Base-by-base conservation (phyloP, 2,329 filamentous ascomycete genomes). In the Phoma sp. region DNA sequence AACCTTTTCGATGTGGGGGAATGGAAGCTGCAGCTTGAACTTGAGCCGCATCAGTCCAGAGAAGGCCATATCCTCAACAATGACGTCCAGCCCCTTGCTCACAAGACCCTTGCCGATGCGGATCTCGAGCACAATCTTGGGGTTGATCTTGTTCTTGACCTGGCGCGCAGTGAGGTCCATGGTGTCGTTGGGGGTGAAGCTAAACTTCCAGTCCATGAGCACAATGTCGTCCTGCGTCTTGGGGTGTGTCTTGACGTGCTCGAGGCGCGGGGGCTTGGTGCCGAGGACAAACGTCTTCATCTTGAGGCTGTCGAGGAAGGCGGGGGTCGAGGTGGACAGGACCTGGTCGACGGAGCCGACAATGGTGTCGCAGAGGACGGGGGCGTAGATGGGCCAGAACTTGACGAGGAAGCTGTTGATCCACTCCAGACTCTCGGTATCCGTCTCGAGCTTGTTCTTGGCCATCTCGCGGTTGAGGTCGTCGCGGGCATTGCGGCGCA, bases 161-260 rank as follows among this genome's bases (percentile, higher is more conserved):
- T 99, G 95, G 56, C 89, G 87, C 2, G 88, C 82, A 2, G 95
- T 99, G 84, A 99, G 86, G 75, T 99, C 95, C 62, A 90, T 87
- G 2, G 86, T 90, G 75, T 99, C 96, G 64, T 95, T 98, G 28
- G 95, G 95, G 0, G 91, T 98, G 79, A 99, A 99, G 82, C 93
- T 98, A 77, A 99, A 99, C 70, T 96, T 96, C 95, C 95, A 99
- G 74, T 99, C 95, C 95, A 99, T 99, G 69, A 98, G 85, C 34
- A 99, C 92, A 53, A 93, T 88, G 71, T 99, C 95, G 60, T 97
- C 93, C 65, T 97, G 92, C 1, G 91, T 91, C 76, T 95, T 96
- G 53, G 93, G 93, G 67, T 99, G 97, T 0, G 95, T 96, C 81
- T 96, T 98, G 76, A 99, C 95, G 70, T 98, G 93, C 77, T 99